Conservation (phyloP, 2,329 filamentous ascomycete species). For the Diaporthe longicolla region DNA sequence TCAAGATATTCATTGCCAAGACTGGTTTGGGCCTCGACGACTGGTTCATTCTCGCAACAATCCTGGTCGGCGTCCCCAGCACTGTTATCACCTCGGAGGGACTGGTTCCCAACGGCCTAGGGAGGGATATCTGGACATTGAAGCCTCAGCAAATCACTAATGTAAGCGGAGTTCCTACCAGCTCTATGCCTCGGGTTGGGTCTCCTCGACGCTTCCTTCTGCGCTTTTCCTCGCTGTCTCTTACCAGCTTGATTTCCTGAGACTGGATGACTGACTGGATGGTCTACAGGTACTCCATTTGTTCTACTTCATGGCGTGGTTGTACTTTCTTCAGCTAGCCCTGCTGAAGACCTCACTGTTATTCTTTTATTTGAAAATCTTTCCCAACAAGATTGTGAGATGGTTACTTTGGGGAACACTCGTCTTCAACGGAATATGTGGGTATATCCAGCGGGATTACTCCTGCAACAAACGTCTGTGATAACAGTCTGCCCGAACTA, state of each 20-base stretch:
- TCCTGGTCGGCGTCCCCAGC: conserved; percentile 49
- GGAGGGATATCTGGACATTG: conserved; percentile 45
- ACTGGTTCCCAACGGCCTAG: conserved; percentile 55
- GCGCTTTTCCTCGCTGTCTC: background rate
- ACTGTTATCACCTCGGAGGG: conserved; percentile 51
- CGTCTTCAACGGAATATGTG: conserved; percentile 37
- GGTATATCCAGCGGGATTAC: background rate
- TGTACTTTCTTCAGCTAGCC: conserved; percentile 42
- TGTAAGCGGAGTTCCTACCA: background rate
- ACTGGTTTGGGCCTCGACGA: conserved; percentile 54
- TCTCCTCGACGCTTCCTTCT: background rate
- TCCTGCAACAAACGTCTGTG: conserved; percentile 51
- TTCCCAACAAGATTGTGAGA: conserved; percentile 35
- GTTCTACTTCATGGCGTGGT: conserved; percentile 58
- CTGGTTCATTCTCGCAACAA: conserved; percentile 50
- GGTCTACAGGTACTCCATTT: conserved; percentile 54
- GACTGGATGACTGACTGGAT: background rate
- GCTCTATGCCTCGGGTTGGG: background rate
- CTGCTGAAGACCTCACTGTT: conserved; percentile 40
- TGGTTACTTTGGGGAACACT: conserved; percentile 38
- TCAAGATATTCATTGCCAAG: conserved; percentile 51
- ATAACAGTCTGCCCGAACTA: background rate
- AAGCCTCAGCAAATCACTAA: conserved; percentile 43
- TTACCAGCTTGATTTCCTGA: background rate
- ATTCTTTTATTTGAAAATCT: conserved; percentile 43